Base-by-base conservation (phyloP, 2,329 filamentous ascomycete genomes). In the Aspergillus thermomutatus region DNA sequence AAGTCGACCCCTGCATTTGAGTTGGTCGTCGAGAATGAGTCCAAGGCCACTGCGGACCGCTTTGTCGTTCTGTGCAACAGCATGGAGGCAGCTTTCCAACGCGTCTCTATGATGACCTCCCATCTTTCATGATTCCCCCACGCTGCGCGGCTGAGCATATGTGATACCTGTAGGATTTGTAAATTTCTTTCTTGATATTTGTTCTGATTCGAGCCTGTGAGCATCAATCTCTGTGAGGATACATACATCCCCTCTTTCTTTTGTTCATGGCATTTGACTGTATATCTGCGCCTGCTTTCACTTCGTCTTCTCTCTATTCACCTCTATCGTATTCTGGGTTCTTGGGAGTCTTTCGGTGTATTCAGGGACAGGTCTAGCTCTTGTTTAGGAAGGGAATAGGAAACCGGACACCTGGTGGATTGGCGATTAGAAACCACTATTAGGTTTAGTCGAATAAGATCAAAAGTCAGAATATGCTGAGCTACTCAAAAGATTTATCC, bases 1-100 rank as follows among this genome's bases (percentile, higher is more conserved):
- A 92, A 92, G 79, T 75, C 81, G 2, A 77, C 85, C 49, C 77
- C 83, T 14, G 80, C 83, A 50, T 85, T 83, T 65, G 83, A 89
- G 62, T 80, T 92, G n/a, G 77, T 89, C 28, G 82, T 89, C 54
- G 79, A 70, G 43, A 60, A 64, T 19, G 66, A 71, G 9, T 56
- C 66, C 14, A 64, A 60, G 48, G 60, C 66, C 26, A 61, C 64
- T 11, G 62, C 68, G 57, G 66, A 59, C 51, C 70, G 67, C 3
- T 73, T 79, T 57, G 66, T 70, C 57, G 63, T 65, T 14, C 63
- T 78, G 21, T 76, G 74, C 58, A 58, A 69, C 48, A 76, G 66
- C 55, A 75, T 78, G 58, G 74, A 78, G 55, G 72, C 69, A n/a
- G 67, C 75, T 45, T 78, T 73, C 53, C 67, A 75, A 54, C 74